A percentile compares a stretch with the other conserved stretches of the same genome.
Conservation (phyloP, 345 rosid genomes). For the Limnanthes douglasii region DNA sequence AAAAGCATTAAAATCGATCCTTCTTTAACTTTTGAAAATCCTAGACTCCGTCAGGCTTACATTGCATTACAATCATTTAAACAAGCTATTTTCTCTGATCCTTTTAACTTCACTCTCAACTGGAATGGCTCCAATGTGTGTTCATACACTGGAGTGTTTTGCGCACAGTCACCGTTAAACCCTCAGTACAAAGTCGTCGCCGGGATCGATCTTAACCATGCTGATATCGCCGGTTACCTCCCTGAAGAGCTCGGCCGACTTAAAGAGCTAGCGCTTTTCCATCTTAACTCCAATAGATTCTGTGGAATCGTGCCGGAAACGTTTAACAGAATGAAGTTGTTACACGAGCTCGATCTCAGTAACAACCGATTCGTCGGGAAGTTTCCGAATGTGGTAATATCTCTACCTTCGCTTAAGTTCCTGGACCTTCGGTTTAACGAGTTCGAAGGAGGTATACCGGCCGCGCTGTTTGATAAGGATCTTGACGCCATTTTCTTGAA, state of each 20-base stretch:
- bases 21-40: constrained; percentile 34
- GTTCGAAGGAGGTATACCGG: constrained; percentile 57
- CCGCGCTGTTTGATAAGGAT: constrained; percentile 36
- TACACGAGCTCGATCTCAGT: constrained; percentile 57
- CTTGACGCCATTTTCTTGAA: constrained; percentile 56
- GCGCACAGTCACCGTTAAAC: constrained; percentile 26
- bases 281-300: constrained; percentile 59
- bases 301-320: constrained; percentile 44
- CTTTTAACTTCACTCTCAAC: constrained; percentile 53
- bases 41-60: constrained; percentile 42
- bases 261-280: constrained; percentile 54
- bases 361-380: constrained; percentile 64
- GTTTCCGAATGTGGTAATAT: constrained; percentile 43
- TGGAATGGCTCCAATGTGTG: constrained; percentile 54
- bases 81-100: constrained; percentile 47
- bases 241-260: constrained; percentile 45
- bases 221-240: constrained; percentile 64
- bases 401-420: constrained; percentile 41
- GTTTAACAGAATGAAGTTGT: constrained; percentile 40
- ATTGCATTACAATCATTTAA: constrained; percentile 68
- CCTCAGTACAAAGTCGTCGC: constrained; percentile 30
- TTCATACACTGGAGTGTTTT: constrained; percentile 46
- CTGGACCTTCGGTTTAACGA: constrained; percentile 69
- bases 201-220: constrained; percentile 60
- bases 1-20: constrained; percentile 19